Percentiles rank a stretch among this genome's conserved stretches.
Evolutionary conservation across 169 alveolate species (phyloP).

Genomic region (Blepharisma undulans): DNA sequence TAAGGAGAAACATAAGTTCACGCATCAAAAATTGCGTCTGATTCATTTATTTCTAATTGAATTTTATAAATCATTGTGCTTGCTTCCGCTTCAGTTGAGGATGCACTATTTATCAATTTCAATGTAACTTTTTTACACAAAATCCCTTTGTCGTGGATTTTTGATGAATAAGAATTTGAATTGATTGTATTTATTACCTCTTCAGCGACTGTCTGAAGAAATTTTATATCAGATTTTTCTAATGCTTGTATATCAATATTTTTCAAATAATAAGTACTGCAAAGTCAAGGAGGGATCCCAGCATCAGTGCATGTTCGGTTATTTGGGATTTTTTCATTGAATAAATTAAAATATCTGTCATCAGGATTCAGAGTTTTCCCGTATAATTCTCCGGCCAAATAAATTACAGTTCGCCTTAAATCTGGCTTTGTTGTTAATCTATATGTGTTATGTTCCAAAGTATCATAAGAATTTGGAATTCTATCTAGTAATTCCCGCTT

Average conservation of each 20-base stretch:
- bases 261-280: not conserved
- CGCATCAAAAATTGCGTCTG: not conserved
- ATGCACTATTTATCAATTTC: not conserved
- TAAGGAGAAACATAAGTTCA: not conserved
- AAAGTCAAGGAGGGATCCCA: conserved; percentile 22
- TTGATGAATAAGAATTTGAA: not conserved
- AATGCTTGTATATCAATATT: not conserved
- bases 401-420: not conserved
- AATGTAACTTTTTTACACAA: not conserved
- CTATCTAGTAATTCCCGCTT: not conserved
- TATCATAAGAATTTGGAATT: not conserved
- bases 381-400: not conserved
- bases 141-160: not conserved
- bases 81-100: not conserved
- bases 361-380: not conserved
- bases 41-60: not conserved
- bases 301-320: conserved; percentile 30
- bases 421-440: conserved; percentile 35
- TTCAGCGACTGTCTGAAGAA: not conserved
- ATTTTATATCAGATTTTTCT: not conserved
- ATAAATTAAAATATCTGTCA: not conserved
- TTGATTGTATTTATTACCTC: not conserved
- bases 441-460: not conserved
- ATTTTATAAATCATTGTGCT: not conserved
- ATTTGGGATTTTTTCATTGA: conserved; percentile 13